These are phyloP conservation scores for Wallacemonas rigidus DNA, from an alignment of 208 protist species.

Conservation along the genomic window DNA sequence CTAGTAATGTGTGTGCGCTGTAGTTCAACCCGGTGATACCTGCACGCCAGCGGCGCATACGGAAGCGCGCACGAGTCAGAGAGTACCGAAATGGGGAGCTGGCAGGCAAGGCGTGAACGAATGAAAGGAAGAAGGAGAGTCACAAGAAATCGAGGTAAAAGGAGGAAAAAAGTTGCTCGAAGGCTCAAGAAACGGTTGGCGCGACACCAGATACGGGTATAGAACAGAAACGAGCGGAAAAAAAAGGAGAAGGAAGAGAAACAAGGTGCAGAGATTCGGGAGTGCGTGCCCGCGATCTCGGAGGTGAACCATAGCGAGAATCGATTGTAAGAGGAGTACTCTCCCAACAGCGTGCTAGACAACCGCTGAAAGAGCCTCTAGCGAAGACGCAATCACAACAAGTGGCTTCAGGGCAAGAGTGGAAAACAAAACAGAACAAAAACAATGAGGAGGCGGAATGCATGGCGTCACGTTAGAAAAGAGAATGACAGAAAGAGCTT, in stretches of 20 bases:
- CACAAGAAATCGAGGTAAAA: slow-evolving; percentile 8
- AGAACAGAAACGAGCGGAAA: slow-evolving; percentile 8
- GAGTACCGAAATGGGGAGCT: too few species aligned
- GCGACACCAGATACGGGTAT: not conserved
- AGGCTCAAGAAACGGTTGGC: slow-evolving; percentile 4
- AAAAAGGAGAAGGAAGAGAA: slow-evolving; percentile 1
- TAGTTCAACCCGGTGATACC: too few species aligned
- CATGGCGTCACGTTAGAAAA: not conserved
- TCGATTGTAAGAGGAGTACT: too few species aligned
- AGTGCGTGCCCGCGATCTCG: slow-evolving; percentile 2
- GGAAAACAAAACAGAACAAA: slow-evolving; percentile 19
- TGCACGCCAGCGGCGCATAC: too few species aligned
- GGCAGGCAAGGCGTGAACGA: not conserved
- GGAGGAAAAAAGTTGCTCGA: slow-evolving; percentile 4
- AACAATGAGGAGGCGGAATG: slow-evolving; percentile 4
- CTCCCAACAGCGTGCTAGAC: not conserved
- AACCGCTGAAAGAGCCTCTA: not conserved
- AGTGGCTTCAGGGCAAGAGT: not conserved
- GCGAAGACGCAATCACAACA: not conserved
- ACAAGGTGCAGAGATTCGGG: slow-evolving; percentile 8
- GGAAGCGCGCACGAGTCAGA: too few species aligned
- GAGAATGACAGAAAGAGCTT: slow-evolving; percentile 5
- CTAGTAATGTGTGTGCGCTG: too few species aligned
- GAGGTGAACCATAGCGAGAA: slow-evolving; percentile 1
- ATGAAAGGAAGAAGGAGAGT: not conserved